These are phyloP conservation scores for Allomyces macrogynus DNA, from an alignment of 192 early-diverging fungal genomes.

Conservation along the genomic window DNA sequence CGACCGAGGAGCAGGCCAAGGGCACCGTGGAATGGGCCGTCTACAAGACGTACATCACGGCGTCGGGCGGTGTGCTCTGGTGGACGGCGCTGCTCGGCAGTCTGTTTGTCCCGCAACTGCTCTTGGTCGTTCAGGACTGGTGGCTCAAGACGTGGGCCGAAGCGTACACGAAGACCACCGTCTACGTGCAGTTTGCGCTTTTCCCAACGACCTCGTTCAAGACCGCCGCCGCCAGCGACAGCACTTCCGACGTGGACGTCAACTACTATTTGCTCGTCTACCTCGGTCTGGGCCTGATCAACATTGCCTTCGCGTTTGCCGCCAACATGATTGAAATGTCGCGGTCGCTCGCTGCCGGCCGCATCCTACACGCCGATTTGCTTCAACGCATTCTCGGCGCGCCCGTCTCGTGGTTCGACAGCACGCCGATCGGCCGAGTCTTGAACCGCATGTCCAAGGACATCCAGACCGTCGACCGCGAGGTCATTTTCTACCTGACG, in stretches of 20 bases:
- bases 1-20: conserved; percentile 62
- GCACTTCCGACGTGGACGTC: conserved; percentile 15
- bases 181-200: too few species aligned
- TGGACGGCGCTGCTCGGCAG: conserved; percentile 34
- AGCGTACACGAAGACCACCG: conserved; percentile 6
- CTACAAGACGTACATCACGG: conserved; percentile 55
- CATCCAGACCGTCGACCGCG: conserved; percentile 60
- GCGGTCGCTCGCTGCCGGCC: conserved; percentile 32
- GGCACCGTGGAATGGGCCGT: conserved; percentile 56
- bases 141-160: conserved; percentile 44
- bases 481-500: conserved; percentile 23
- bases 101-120: conserved; percentile 17
- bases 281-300: conserved; percentile 26
- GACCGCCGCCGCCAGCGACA: too few species aligned
- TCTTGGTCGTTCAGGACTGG: conserved; percentile 32
- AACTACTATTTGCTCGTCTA: conserved; percentile 43
- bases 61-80: conserved; percentile 37
- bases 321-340: conserved; percentile 18
- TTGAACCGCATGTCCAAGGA: conserved; percentile 82
- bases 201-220: too few species aligned
- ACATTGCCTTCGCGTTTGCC: conserved; percentile 14
- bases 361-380: conserved; percentile 29
- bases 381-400: conserved; percentile 37
- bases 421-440: conserved; percentile 69
- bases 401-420: conserved; percentile 73